Percentiles rank a stretch among this genome's conserved stretches.
These are phyloP conservation scores for Sequoiadendron giganteum DNA, from an alignment of 75 land plant genomes.

Conservation along the genomic window DNA sequence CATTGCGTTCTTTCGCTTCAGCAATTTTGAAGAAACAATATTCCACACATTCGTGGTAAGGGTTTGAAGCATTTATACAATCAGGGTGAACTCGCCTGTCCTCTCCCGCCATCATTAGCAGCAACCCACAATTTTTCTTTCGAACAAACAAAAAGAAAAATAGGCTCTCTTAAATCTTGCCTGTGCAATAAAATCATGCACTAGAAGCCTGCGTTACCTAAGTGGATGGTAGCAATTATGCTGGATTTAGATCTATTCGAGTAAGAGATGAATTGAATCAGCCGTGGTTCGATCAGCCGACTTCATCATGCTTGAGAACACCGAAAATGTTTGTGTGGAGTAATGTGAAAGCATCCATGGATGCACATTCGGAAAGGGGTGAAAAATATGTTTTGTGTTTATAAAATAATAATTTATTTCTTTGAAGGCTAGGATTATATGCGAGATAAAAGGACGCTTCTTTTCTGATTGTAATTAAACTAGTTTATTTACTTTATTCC, in stretches of 20 bases:
- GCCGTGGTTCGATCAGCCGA: not conserved
- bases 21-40: constrained; percentile 60
- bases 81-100: constrained; percentile 41
- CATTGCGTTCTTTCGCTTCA: constrained; percentile 25
- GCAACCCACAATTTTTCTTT: not conserved
- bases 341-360: not conserved
- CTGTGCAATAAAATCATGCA: not conserved
- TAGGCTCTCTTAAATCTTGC: not conserved
- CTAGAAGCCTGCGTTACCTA: not conserved
- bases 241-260: not conserved
- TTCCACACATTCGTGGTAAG: constrained; percentile 63
- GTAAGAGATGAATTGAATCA: not conserved
- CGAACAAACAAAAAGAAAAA: not conserved
- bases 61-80: constrained; percentile 60
- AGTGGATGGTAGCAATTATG: not conserved
- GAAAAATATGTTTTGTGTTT: not conserved
- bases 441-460: too few species aligned
- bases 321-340: not conserved
- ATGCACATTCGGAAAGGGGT: not conserved
- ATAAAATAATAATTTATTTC: too few species aligned
- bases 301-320: not conserved
- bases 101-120: not conserved
- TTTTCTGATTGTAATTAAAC: too few species aligned
- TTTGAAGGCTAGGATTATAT: too few species aligned
- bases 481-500: too few species aligned